Evolutionary conservation across 2,329 filamentous ascomycete species (phyloP), one percentile per base, ranked within the genome.

Genomic region (Colletotrichum liriopes): DNA sequence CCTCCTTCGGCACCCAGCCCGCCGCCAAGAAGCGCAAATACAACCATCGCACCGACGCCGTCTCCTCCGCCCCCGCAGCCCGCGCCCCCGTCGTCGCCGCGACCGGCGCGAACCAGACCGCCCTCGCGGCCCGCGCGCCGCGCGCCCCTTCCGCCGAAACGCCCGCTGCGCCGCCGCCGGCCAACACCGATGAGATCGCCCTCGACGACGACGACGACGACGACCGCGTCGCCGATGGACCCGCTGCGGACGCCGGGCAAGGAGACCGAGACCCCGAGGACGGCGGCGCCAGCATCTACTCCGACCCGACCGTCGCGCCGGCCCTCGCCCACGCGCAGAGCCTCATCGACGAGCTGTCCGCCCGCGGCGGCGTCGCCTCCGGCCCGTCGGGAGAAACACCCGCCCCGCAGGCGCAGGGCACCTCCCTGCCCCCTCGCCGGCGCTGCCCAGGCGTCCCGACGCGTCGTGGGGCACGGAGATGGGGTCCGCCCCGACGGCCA

Each of bases 21-120:
- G 85, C 86, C 54, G 67, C 72, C 26, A 93, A 93, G 80, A 93
- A 93, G 79, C 88, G 92, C 73, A 92, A 91, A 77, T 92, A 90
- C 81, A 90, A 93, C 77, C 84, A 87, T 23, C 82, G 85, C 37
- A 84, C 82, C 61, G 89, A 89, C 76, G 87, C 87, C 47, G 85
- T 86, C 67, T 80, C 87, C 55, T 81, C 82, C 64, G 79, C 78
- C 20, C 51, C 71, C 14, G 78, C 75, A 78, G 79, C 73, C 71
- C 62, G 55, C n/a, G 56, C 71, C 16, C 78, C 75, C 78, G 78
- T 74, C 77, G 80, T 26, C 77, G 64, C 67, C 78, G 70, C 74
- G 71, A 60, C 65, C 37, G 82, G 81, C 51, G 80, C 80, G 41
- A 80, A 85, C 76, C 72, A 80, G 76, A 73, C 82, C 74, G 74